Evolutionary conservation across 805 yeast genomes (phyloP).

Genomic region (Candida caryicola): DNA sequence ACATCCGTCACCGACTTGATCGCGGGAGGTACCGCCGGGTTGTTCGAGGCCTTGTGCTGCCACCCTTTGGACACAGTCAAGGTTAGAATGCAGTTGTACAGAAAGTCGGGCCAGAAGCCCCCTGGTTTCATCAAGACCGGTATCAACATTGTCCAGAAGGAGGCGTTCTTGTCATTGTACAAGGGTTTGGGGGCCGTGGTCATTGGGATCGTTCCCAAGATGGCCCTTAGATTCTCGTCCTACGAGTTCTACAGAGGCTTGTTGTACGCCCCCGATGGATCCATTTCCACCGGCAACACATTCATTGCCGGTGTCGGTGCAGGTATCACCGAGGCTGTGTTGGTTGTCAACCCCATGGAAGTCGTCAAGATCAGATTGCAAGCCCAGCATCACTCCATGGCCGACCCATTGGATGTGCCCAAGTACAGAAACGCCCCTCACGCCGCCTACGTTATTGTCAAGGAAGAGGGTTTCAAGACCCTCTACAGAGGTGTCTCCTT

Average conservation of each 20-base stretch:
- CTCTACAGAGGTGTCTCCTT: conserved; percentile 91
- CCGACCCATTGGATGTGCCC: conserved; percentile 76
- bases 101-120: conserved; percentile 66
- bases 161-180: conserved; percentile 81
- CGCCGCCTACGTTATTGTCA: conserved; percentile 76
- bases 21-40: conserved; percentile 97
- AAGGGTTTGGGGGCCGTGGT: conserved; percentile 97
- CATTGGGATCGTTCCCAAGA: conserved; percentile 95
- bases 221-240: conserved; percentile 95
- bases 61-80: conserved; percentile 98
- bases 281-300: conserved; percentile 68
- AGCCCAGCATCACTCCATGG: conserved; percentile 89
- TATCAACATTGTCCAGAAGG: conserved; percentile 68
- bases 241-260: conserved; percentile 82
- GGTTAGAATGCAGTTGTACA: conserved; percentile 92
- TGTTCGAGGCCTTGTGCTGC: conserved; percentile 95
- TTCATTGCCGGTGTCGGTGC: conserved; percentile 96
- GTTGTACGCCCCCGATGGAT: conserved; percentile 61
- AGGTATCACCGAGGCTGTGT: conserved; percentile 92
- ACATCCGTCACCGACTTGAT: conserved; percentile 60
- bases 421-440: conserved; percentile 92
- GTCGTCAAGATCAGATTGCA: conserved; percentile 95
- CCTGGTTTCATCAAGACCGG: conserved; percentile 90
- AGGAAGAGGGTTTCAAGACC: conserved; percentile 88
- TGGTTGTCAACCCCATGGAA: conserved; percentile 95